Base-by-base conservation (phyloP, 2,329 filamentous ascomycete species). In the Pseudopithomyces chartarum region DNA sequence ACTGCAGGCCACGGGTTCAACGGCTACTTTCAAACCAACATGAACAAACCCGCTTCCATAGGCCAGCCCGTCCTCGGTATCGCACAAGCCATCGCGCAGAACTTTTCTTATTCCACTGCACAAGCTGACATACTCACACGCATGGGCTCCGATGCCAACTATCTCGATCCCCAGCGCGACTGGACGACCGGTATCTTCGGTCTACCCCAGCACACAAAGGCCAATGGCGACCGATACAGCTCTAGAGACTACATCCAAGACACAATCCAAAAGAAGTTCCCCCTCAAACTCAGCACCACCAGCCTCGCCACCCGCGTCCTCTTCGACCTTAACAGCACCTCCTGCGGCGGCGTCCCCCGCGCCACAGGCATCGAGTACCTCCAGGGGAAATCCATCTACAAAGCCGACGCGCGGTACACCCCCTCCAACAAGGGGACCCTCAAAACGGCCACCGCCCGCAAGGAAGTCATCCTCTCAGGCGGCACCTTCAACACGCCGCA, bases 401-500 rank as follows among this genome's bases (percentile, higher is more conserved):
- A 73, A 6, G 79, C 78, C 0, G 78, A 81, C 56, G 62, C 79
- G 2, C 73, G 79, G 1, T 69, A 76, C 33, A 40, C 53, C 32
- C 60, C 57, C 6, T 55, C 57, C 26, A 56, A 52, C 45, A 65
- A 63, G 19, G 65, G 63, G 3, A 71, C 60, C 6, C 52, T 70
- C 19, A 78, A 77, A 19, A 63, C 69, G 15, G 79, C 76, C 33
- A 65, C 61, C 3, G 80, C 80, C 1, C 57, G 60, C 39, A 67
- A 67, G 43, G 64, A 67, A 60, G 61, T 67, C 46, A 65, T 67
- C 43, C 8, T 67, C 42, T 59, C 59, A 2, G 61, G 62, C 4
- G 86, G 86, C 5, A 81, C 84, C 1, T 88, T 84, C 71, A 85
- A 88, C 70, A 81, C 82, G 0, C 85, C 85, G 3, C 86, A 89